These are phyloP conservation scores for Cadophora malorum DNA, from an alignment of 2,329 filamentous ascomycete genomes.

Conservation along the genomic window DNA sequence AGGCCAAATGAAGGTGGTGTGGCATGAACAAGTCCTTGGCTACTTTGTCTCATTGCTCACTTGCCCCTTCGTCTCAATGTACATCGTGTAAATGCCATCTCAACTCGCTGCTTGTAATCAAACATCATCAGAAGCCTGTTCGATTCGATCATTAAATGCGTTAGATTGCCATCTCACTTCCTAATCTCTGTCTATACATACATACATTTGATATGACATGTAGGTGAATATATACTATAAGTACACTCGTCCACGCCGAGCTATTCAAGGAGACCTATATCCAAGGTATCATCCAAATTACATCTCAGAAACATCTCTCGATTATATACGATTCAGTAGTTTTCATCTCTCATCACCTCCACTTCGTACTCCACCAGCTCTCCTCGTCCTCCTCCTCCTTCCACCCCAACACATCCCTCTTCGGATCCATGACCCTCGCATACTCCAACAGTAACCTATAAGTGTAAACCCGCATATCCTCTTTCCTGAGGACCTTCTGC, in stretches of 20 bases:
- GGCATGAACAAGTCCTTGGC: too few relatives aligned
- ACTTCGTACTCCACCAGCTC: neutral
- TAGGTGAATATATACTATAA: constrained; percentile 6
- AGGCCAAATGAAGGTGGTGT: too few relatives aligned
- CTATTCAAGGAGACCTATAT: neutral
- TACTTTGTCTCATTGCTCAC: too few relatives aligned
- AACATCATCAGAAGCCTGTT: too few relatives aligned
- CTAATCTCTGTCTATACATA: constrained; percentile 6
- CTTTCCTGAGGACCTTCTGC: constrained; percentile 66
- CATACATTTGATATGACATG: constrained; percentile 2
- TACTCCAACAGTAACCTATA: constrained; percentile 73
- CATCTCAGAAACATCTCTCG: neutral
- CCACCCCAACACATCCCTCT: constrained; percentile 40
- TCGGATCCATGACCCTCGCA: constrained; percentile 44
- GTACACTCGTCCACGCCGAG: neutral
- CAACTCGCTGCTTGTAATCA: too few relatives aligned
- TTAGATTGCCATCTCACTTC: neutral
- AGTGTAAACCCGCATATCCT: constrained; percentile 66
- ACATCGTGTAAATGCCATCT: too few relatives aligned
- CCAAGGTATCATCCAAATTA: neutral
- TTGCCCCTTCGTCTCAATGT: too few relatives aligned
- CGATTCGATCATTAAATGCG: neutral
- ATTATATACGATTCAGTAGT: too few relatives aligned
- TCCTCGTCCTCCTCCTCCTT: constrained; percentile 27
- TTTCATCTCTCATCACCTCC: neutral